Percentiles rank a stretch among this genome's conserved stretches.
phyloP scores from a whole-genome alignment of 148 eudicot genomes.

The Selenicereus undatus region DNA sequence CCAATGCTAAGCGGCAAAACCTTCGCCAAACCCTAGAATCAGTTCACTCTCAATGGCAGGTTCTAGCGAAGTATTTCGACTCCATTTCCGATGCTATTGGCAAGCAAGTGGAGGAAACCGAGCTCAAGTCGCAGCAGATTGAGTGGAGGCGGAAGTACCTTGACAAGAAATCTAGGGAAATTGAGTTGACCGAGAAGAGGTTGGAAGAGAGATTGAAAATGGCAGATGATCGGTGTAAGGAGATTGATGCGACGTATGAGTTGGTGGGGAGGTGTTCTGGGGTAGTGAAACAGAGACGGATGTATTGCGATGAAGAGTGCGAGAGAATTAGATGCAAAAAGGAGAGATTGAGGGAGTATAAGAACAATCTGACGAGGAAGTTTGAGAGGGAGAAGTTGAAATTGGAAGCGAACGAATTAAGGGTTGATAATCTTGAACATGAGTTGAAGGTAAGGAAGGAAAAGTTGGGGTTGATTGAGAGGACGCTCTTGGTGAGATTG shows the following conservation, averaged over 20 bases:
- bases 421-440: constrained; percentile 12
- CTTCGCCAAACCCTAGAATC: constrained; percentile 26
- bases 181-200: constrained; percentile 25
- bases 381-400: constrained; percentile 27
- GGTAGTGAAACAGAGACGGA: constrained; percentile 19
- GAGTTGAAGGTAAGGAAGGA: constrained; percentile 30
- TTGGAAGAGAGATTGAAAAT: constrained; percentile 24
- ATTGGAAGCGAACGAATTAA: constrained; percentile 16
- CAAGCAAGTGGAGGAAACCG: constrained; percentile 5
- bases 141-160: constrained; percentile 34
- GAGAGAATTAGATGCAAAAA: constrained; percentile 10
- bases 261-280: constrained; percentile 7
- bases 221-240: constrained; percentile 23
- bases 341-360: constrained; percentile 18
- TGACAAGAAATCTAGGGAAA: constrained; percentile 17
- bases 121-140: constrained; percentile 22
- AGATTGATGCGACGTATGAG: constrained; percentile 29
- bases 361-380: constrained; percentile 18
- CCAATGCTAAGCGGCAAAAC: constrained; percentile 14
- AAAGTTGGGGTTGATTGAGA: constrained; percentile 23
- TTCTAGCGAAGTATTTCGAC: constrained; percentile 28
- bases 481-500: constrained; percentile 17
- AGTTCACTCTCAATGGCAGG: constrained; percentile 35
- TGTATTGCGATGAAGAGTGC: constrained; percentile 20
- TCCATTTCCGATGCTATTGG: constrained; percentile 12